These are phyloP conservation scores for Suillus plorans DNA, from an alignment of 768 basidiomycete genomes.

Conservation along the genomic window DNA sequence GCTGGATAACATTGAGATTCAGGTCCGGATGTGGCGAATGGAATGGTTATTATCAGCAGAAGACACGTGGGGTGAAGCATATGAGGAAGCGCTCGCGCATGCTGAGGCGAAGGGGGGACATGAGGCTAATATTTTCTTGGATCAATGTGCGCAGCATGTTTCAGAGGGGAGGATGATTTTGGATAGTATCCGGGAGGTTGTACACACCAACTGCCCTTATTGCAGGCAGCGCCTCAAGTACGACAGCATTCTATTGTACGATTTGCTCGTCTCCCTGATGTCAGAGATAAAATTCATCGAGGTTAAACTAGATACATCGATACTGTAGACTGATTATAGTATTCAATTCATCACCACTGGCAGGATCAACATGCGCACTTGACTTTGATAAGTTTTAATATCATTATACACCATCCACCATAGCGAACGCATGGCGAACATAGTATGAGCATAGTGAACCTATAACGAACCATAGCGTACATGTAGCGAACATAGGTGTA, in stretches of 20 bases:
- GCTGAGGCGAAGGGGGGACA: not conserved
- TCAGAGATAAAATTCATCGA: slow-evolving; percentile 2
- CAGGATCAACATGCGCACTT: too few relatives aligned
- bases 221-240: not conserved
- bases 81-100: not conserved
- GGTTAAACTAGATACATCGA: not conserved
- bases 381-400: too few relatives aligned
- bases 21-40: too few relatives aligned
- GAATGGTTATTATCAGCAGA: not conserved
- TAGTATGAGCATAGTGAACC: too few relatives aligned
- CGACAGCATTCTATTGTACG: not conserved
- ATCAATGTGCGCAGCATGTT: not conserved
- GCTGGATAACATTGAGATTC: too few relatives aligned
- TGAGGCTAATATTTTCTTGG: not conserved
- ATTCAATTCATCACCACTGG: too few relatives aligned
- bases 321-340: too few relatives aligned
- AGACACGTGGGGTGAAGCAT: not conserved
- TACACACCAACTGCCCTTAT: not conserved
- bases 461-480: too few relatives aligned
- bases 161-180: not conserved
- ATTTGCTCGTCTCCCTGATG: not conserved
- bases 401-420: too few relatives aligned
- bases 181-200: not conserved
- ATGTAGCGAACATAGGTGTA: too few relatives aligned
- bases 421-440: not conserved